Base-by-base conservation (phyloP, 129 eudicot genomes). In the Dittrichia graveolens region DNA sequence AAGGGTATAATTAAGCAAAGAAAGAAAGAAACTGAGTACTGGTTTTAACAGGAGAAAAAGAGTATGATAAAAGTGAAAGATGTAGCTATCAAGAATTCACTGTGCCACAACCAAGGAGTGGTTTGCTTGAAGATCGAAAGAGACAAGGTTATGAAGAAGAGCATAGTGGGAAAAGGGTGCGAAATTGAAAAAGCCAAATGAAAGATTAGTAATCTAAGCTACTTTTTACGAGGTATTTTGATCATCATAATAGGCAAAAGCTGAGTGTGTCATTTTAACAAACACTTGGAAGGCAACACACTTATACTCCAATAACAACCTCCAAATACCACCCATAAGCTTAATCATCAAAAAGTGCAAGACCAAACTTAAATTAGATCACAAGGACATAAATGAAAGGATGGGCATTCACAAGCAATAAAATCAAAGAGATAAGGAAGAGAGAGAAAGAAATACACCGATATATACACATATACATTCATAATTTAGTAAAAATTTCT, bases 351-450 rank as follows among this genome's bases (percentile, higher is more conserved):
- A 56, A 79, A 84, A 61, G 38, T n/a, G 72, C 65, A 77, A 69
- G 60, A 61, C 45, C 43, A 58, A 38, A 59, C 57, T 67, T 76
- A 58, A 76, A 58, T 58, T 76, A 67, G 61, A 58, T 67, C 72
- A 78, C 59, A 53, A 70, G 70, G 77, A 52, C 72, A 78, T 78
- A 54, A 78, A 78, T 78, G 82, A 78, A 71, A 35, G 58, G 66
- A 78, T 78, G 77, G 82, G 72, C 76, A 24, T 24, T 24, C 31
- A 24, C 31, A 11, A 18, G 75, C 74, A 71, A 64, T 79, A 72
- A 73, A 45, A 54, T 64, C 73, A 55, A 76, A 82, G 80, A 64
- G 90, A 78, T 75, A 80, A 75, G 81, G 48, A 40, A 73, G 84
- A 80, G 74, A 79, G 89, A 82, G 80, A 78, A 49, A 65, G 44